Evolutionary conservation across 1,139 yeast genomes (phyloP), one percentile per base, ranked within the genome.

Genomic region (Magnusiomyces fungicola): DNA sequence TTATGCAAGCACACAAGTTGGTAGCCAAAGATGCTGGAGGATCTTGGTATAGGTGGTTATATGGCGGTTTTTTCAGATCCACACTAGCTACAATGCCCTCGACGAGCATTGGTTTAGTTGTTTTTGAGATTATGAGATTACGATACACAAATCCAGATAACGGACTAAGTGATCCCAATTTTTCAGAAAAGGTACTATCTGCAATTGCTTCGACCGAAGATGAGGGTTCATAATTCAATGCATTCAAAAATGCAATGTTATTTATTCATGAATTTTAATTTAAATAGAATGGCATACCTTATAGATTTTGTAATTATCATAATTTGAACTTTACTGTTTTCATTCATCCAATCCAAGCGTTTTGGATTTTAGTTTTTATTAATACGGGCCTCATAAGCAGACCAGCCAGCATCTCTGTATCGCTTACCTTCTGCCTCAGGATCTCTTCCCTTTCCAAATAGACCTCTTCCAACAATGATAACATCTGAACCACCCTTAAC

Each of bases 391-490:
- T 50, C 49, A 45, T 92, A 92, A 2, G 97, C 96, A 21, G 76
- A 75, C 98, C 98, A 92, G 2, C 97, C 97, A 12, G 97, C 97
- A 51, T 78, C 78, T 69, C 86, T 80, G 69, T 94, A 94, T 63
- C 98, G 79, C 61, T 81, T 75, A 34, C 96, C 95, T 68, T 94
- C 97, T 2, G 72, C 83, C 1, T 72, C 74, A 6, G 97, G 96
- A 63, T 92, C 95, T 69, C 97, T 81, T 14, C 95, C 97, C 62
- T 88, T 86, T n/a, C 94, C 97, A 65, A 86, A 89, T 52, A 94
- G 74, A 0, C 98, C 98, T 67, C 99, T 80, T 10, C 99, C 99
- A 19, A 94, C 99, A 65, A 94, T 94, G 50, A 94, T 89, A 50
- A 94, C 78, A 66, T 94, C 99, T 1, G 95, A 77, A 18, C 98